Percentiles rank a stretch among this genome's conserved stretches.
Conservation (phyloP, 192 early-diverging fungal species). For the Chytriomyces sp. region DNA sequence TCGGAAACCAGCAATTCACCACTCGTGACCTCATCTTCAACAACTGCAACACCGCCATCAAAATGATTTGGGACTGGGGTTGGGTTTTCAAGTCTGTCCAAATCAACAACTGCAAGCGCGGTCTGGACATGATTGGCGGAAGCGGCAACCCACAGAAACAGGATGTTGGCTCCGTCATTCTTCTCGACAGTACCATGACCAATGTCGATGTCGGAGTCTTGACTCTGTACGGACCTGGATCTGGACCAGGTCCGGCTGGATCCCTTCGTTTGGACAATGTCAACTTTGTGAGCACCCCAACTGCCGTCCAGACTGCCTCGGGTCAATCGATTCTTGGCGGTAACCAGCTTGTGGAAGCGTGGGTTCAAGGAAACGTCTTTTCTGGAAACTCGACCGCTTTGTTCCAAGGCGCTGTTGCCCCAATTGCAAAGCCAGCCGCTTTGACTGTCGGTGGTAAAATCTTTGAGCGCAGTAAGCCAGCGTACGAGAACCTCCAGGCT, state of each 20-base stretch:
- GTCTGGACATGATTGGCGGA: slow-evolving; percentile 40
- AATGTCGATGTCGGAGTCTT: slow-evolving; percentile 40
- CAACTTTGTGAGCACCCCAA: slow-evolving; percentile 28
- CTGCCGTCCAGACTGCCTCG: slow-evolving; percentile 19
- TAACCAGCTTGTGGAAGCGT: background rate
- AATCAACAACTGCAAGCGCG: slow-evolving; percentile 46
- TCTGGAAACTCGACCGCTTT: no score
- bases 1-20: slow-evolving; percentile 56
- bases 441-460: background rate
- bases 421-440: no score
- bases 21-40: slow-evolving; percentile 45
- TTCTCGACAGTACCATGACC: slow-evolving; percentile 41
- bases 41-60: slow-evolving; percentile 43
- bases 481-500: slow-evolving; percentile 40
- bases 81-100: slow-evolving; percentile 48
- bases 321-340: slow-evolving; percentile 31
- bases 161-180: slow-evolving; percentile 41
- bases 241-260: slow-evolving; percentile 8
- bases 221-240: background rate
- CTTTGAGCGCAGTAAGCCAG: slow-evolving; percentile 41
- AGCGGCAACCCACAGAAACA: background rate
- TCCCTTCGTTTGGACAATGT: slow-evolving; percentile 49
- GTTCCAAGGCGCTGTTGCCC: no score
- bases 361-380: background rate
- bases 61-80: slow-evolving; percentile 53